Evolutionary conservation across 2,329 filamentous ascomycete genomes (phyloP), one percentile per base, ranked within the genome.

Genomic region (Fusarium penzigii): DNA sequence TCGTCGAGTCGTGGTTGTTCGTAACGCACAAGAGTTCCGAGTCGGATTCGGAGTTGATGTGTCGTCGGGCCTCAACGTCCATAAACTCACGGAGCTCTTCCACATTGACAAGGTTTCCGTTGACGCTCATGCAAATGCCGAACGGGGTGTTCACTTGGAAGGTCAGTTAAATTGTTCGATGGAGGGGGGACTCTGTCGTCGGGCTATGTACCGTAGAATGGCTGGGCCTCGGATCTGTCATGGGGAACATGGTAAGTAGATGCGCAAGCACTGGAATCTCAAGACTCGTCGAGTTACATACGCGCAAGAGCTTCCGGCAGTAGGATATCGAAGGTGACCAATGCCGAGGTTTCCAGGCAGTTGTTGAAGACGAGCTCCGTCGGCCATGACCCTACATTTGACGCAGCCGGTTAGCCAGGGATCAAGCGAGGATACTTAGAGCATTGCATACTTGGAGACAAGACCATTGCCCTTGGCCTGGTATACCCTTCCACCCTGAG

Each of bases 401-500:
- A 25, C 20, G 7, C 20, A 25, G 7, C 7, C 20, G 20, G 20
- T 25, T 25, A 25, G 20, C 20, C 7, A 4, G 20, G 20, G 20
- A 25, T 7, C 20, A 5, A 25, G 20, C 20, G 20, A 25, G 5
- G 20, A 25, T 25, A 7, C 20, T 25, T 7, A 25, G 20, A 25
- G 4, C 20, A 7, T 25, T 25, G 20, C 20, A 25, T 25, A 25
- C 69, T 61, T 59, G 44, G 49, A 44, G 20, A 57, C 92, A 81
- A 96, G 88, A 49, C 92, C 92, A 68, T 92, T 91, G 60, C 91
- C 91, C 75, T 97, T 97, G 78, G 89, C 88, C 69, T 95, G 90
- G 70, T 88, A 93, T 61, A 96, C 87, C 41, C 90, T 82, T 56
- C 92, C 92, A 36, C 89, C 89, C 77, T 81, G 62, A 81, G 87